Conservation (phyloP, 164 flowering plant species). For the Santalum album region DNA sequence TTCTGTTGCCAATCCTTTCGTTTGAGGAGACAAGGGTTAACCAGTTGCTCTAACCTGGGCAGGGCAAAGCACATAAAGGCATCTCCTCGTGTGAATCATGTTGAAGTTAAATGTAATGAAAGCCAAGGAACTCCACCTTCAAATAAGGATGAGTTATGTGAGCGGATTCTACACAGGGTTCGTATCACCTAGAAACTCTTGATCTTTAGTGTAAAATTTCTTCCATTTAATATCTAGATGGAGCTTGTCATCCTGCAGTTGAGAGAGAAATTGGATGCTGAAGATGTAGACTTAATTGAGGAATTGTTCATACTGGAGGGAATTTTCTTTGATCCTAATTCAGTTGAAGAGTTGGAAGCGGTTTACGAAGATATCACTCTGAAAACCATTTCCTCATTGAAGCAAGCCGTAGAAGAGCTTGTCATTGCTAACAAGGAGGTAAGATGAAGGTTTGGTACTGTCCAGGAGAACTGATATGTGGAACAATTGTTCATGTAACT, state of each 20-base stretch:
- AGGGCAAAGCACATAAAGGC: conserved; percentile 83
- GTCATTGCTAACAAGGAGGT: conserved; percentile 38
- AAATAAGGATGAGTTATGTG: conserved; percentile 29
- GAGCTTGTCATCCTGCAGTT: conserved; percentile 21
- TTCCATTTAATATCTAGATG: not conserved
- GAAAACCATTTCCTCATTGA: conserved; percentile 36
- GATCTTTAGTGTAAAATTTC: not conserved
- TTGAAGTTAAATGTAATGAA: conserved; percentile 28
- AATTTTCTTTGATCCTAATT: conserved; percentile 33
- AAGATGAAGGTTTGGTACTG: conserved; percentile 1
- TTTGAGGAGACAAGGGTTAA: not conserved
- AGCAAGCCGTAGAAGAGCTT: conserved; percentile 45
- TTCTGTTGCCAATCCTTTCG: not conserved
- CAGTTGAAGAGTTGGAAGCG: conserved; percentile 35
- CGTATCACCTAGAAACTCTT: not conserved
- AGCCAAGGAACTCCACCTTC: conserved; percentile 14
- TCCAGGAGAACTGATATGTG: no score
- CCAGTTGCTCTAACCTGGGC: conserved; percentile 7
- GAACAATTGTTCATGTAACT: no score
- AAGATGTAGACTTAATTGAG: conserved; percentile 55
- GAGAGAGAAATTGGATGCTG: conserved; percentile 38
- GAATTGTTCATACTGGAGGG: conserved; percentile 54
- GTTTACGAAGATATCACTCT: conserved; percentile 36
- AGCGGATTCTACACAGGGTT: conserved; percentile 55
- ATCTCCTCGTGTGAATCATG: conserved; percentile 19